Base-by-base conservation (phyloP, 2,329 filamentous ascomycete genomes). In the Clonostachys sp. region DNA sequence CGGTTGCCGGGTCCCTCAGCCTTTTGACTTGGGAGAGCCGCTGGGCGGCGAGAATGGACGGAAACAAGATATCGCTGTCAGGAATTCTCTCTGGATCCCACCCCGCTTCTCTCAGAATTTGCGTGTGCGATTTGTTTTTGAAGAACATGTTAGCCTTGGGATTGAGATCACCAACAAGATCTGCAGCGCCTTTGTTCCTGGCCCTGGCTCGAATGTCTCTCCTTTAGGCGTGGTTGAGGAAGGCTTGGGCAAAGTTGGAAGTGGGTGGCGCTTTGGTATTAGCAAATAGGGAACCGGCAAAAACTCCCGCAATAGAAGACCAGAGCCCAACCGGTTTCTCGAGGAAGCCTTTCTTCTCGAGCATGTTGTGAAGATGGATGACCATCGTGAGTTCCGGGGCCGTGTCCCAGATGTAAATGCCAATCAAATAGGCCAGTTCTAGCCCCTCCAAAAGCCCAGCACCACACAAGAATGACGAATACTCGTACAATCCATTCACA, bases 281-380 rank as follows among this genome's bases (percentile, higher is more conserved):
- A 8, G 6, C 5, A 18, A 39, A 39, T 7, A 39, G 14, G 7
- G 14, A n/a, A n/a, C 5, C 12, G 7, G 14, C 12, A 39, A n/a
- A 39, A 18, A n/a, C 3, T 10, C 7, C 2, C 7, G 14, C 17
- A n/a, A 39, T 18, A 8, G 36, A n/a, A 8, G 7, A 13, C 36
- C 36, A 39, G 12, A 18, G 36, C 8, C 12, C 7, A 12, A 39
- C 12, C 14, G 36, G 36, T 1, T n/a, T 12, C 12, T 45, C 48
- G 16, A 77, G 59, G 36, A 68, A 66, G 1, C 65, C 65, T 42
- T 62, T 69, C 41, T 70, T 53, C 0, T 72, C 62, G 4, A 77
- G 63, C 66, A 75, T 72, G 54, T 75, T 74, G 58, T 77, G 66
- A 8, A 77, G 56, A 50, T 77, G 74, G 1, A 76, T 48, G 5